Evolutionary conservation across 371 early-diverging fungal species (phyloP), one percentile per base, ranked within the genome.

Genomic region (Funneliformis caledonium): DNA sequence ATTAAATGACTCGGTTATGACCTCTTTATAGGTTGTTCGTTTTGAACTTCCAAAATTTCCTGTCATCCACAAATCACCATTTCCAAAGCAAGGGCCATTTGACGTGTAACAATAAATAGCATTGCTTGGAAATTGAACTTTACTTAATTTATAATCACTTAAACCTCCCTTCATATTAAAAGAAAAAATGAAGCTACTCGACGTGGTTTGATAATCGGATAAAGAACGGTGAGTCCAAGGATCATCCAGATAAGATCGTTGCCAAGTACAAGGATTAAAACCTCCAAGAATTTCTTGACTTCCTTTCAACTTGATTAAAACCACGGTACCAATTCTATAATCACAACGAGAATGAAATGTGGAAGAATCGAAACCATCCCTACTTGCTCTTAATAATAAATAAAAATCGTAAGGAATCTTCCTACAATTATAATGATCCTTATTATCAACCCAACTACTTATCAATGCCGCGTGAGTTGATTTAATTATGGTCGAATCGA

Each of bases 231-330:
- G 9, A 2, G 43, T 45, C n/a, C 37, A 43, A 43, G 42, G 43
- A 33, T 64, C 64, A 14, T 37, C 67, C 1, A 65, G 19, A 16
- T 12, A 72, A 26, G 72, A n/a, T 31, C 31, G 26, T 50, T 47
- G 19, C 78, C 78, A 78, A 42, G 50, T n/a, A 37, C 68, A 52
- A n/a, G 78, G 78, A 75, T 75, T 75, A 60, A 61, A 75, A 2
- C 76, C 76, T 10, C 76, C 76, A 22, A 72, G n/a, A 22, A 72
- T 43, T 61, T 43, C 43, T 48, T 52, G 26, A 22, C 22, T 50
- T 11, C 31, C 52, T 14, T 50, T 72, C 22, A 72, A 47, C 16
- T 72, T 72, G 7, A 72, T 31, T 26, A 72, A 31, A 42, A 72
- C 72, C 0, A 72, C 31, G 1, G 72, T 72, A 52, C 50, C 31